Conservation (phyloP, 2,329 filamentous ascomycete species). For the Ophiobolus disseminans region DNA sequence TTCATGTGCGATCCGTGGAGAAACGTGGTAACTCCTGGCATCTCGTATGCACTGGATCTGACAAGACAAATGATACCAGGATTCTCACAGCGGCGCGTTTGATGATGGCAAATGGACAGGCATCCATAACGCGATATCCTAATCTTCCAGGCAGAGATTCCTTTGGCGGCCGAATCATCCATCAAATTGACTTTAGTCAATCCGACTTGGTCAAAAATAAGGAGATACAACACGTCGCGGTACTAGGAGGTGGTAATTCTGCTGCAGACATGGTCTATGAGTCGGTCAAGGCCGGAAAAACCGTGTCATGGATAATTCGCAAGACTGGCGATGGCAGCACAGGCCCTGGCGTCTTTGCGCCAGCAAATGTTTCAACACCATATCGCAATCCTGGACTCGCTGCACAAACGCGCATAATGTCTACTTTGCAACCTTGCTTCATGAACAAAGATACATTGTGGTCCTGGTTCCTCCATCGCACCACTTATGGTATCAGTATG, state of each 20-base stretch:
- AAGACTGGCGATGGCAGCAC: constrained; percentile 23
- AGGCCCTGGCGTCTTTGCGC: constrained; percentile 42
- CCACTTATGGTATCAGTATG: constrained; percentile 9
- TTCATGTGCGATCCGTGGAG: constrained; percentile 6
- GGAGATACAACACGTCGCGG: constrained; percentile 31
- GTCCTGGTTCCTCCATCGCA: constrained; percentile 20
- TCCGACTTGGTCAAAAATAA: constrained; percentile 27
- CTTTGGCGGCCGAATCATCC: constrained; percentile 41
- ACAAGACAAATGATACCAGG: background rate
- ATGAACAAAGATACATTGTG: constrained; percentile 11
- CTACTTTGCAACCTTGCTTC: constrained; percentile 13
- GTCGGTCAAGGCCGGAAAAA: constrained; percentile 40
- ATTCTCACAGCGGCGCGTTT: constrained; percentile 6
- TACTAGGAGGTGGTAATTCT: constrained; percentile 50
- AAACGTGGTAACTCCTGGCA: constrained; percentile 17
- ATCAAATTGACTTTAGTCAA: constrained; percentile 44
- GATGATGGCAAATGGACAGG: constrained; percentile 31
- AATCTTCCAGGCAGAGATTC: constrained; percentile 24
- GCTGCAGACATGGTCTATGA: constrained; percentile 50
- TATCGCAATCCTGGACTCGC: constrained; percentile 8
- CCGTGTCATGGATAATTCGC: constrained; percentile 45
- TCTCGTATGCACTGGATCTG: background rate
- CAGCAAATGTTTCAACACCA: constrained; percentile 9
- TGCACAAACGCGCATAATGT: constrained; percentile 15
- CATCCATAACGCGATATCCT: constrained; percentile 38